These are phyloP conservation scores for Pueraria montana DNA, from an alignment of 306 rosid species.

Conservation along the genomic window DNA sequence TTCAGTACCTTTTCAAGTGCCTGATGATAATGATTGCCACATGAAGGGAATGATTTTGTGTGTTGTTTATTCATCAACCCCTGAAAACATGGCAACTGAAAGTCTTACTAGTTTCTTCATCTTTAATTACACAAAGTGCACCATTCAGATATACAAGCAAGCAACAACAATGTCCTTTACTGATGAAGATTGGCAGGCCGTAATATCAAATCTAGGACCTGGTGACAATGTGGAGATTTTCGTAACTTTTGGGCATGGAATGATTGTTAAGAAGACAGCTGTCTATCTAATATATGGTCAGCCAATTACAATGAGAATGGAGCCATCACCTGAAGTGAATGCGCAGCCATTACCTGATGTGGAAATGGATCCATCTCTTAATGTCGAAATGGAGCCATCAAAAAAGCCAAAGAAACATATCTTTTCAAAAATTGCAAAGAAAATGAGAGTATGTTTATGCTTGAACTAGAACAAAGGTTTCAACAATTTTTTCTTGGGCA, in stretches of 20 bases:
- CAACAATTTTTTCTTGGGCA: not conserved
- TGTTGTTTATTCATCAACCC: not conserved
- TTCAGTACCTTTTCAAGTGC: slow-evolving; percentile 3
- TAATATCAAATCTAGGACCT: not conserved
- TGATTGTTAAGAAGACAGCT: not conserved
- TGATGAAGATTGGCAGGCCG: slow-evolving; percentile 14
- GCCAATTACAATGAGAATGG: not conserved
- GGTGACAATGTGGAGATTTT: slow-evolving; percentile 19
- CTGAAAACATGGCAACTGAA: not conserved
- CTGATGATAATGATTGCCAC: not conserved
- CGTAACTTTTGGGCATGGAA: not conserved
- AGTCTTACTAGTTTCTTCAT: not conserved
- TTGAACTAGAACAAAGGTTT: no score
- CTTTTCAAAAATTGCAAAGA: no score
- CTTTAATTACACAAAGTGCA: slow-evolving; percentile 9
- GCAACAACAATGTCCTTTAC: not conserved
- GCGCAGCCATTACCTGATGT: not conserved
- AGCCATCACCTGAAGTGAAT: not conserved
- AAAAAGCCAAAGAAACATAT: no score
- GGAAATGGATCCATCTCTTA: not conserved
- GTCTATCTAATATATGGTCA: not conserved
- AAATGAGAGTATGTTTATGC: no score
- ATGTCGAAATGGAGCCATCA: no score
- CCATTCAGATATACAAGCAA: slow-evolving; percentile 17
- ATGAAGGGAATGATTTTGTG: slow-evolving; percentile 19